phyloP scores from a whole-genome alignment of 2,329 filamentous ascomycete genomes.

The Sclerotiophoma versabilis region DNA sequence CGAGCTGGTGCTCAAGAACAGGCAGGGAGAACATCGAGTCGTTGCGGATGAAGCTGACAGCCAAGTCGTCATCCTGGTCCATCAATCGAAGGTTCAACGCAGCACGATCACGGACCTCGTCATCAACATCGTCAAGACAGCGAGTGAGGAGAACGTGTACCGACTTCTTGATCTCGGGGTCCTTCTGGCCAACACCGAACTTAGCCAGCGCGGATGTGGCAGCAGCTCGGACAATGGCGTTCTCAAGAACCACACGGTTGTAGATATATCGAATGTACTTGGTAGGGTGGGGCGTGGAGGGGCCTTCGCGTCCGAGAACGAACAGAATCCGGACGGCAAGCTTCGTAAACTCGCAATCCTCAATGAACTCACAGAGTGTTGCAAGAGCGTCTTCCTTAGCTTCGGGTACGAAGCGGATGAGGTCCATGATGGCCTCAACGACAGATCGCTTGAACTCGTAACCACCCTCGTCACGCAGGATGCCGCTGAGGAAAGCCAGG shows the following conservation, averaged over 20 bases:
- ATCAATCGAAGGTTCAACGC: conserved; percentile 92
- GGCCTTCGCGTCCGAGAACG: conserved; percentile 90
- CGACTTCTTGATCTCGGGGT: conserved; percentile 94
- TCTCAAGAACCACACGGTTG: conserved; percentile 96
- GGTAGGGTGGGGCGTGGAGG: conserved; percentile 92
- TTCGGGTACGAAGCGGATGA: conserved; percentile 98
- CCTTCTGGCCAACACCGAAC: conserved; percentile 94
- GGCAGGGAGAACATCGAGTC: conserved; percentile 95
- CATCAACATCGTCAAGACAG: conserved; percentile 95
- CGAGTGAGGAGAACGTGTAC: conserved; percentile 90
- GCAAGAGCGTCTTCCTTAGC: conserved; percentile 82
- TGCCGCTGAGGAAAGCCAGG: conserved; percentile 96
- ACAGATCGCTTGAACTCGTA: conserved; percentile 98
- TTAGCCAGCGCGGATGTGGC: conserved; percentile 96
- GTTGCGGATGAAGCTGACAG: conserved; percentile 89
- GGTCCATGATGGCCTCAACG: conserved; percentile 98
- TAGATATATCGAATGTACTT: conserved; percentile 99
- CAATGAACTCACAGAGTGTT: conserved; percentile 97
- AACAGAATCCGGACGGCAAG: conserved; percentile 94
- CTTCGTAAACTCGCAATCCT: conserved; percentile 99
- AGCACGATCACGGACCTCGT: conserved; percentile 95
- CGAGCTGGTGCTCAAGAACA: conserved; percentile 94
- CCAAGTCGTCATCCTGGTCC: conserved; percentile 85
- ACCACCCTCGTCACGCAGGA: conserved; percentile 92
- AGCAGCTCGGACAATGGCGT: conserved; percentile 91